Base-by-base conservation (phyloP, 345 rosid species). In the Brassica incana region DNA sequence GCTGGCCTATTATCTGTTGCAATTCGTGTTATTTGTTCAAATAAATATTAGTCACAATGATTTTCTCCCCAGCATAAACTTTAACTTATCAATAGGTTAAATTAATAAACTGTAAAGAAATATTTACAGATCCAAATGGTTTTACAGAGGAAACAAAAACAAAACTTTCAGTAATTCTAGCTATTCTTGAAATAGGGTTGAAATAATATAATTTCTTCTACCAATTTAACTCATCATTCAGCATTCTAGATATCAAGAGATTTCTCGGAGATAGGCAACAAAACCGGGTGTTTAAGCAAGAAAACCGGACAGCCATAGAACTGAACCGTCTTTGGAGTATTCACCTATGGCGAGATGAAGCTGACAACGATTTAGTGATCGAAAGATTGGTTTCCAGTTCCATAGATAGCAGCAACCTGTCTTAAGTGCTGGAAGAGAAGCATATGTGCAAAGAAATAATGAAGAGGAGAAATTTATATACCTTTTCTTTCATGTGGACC, bases 401-500 rank as follows among this genome's bases (percentile, higher is more conserved):
- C 77, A 72, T 6, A 72, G 6, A 43, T 30, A 29, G 63, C 20
- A 52, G 58, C 54, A 67, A 67, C 74, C 78, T 59, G 60, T 65
- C 64, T 59, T 3, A 14, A 43, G 62, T n/a, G 63, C 64, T 73
- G 8, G 20, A 25, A 67, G 20, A 20, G 54, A 43, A 67, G 50
- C 74, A 73, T 67, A 48, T 50, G 38, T 73, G 69, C 82, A 33
- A 60, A 60, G 23, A 73, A 15, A 67, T 23, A 73, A 66, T 40
- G 16, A 12, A 56, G 40, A 29, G 32, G 32, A 0, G 32, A 29
- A 29, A 29, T 29, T 29, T 29, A 29, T 29, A 73, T 79, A 79
- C 78, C 78, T 74, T 25, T 73, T 32, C 45, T 25, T 73, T 32
- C 45, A 33, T 5, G 74, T 73, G 43, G 65, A 68, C 78, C 71